phyloP scores from a whole-genome alignment of 2,329 filamentous ascomycete species.

The Ceratocystis alfenasii region DNA sequence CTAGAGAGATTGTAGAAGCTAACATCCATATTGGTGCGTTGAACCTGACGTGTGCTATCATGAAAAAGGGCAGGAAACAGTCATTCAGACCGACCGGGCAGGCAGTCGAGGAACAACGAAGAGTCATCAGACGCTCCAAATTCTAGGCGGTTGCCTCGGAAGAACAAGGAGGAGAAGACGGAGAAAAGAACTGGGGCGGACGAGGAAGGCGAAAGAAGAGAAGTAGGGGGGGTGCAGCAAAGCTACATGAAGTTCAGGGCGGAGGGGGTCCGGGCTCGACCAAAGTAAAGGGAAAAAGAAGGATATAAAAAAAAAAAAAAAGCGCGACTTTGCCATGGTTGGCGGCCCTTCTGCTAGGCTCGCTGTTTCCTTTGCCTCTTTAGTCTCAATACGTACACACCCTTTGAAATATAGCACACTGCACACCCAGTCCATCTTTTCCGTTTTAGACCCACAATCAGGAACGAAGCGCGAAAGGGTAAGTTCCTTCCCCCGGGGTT shows the following conservation, averaged over 20 bases:
- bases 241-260: neutral
- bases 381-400: neutral
- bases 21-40: too few species aligned
- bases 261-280: neutral
- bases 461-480: neutral
- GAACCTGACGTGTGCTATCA: too few species aligned
- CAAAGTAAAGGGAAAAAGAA: neutral
- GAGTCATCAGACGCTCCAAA: neutral
- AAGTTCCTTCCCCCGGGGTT: neutral
- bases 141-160: neutral
- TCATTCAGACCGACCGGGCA: too few species aligned
- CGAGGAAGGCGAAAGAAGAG: neutral
- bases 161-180: conserved; percentile 1
- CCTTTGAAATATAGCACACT: neutral
- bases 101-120: neutral
- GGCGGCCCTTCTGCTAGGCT: neutral
- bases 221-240: neutral
- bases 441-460: neutral
- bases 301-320: neutral
- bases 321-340: neutral
- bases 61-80: too few species aligned
- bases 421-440: neutral
- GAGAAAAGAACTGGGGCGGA: conserved; percentile 5
- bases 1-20: too few species aligned
- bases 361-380: too few species aligned